Base-by-base conservation (phyloP, 2,329 filamentous ascomycete genomes). In the Colletotrichum lini region DNA sequence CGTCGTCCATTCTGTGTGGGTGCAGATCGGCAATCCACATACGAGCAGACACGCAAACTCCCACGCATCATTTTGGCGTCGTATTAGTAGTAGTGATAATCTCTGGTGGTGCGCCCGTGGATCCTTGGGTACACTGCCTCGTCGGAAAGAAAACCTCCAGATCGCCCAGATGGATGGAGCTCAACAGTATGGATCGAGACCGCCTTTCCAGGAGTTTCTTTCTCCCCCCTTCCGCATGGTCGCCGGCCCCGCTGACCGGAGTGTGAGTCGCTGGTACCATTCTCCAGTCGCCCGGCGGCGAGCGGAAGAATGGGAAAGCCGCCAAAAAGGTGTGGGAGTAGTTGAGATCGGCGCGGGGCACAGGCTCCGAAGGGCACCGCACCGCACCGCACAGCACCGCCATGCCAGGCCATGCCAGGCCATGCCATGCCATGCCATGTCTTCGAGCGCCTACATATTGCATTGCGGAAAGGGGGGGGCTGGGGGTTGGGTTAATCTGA, bases 271-370 rank as follows among this genome's bases (percentile, higher is more conserved):
- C n/a, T 42, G 45, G 45, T 42, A 21, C n/a, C 44, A 26, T 35
- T 38, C 45, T 47, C 50, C 9, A n/a, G 59, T 40, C 35, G 58
- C 38, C 54, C 38, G 38, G n/a, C 38, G 54, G 38, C 38, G 38
- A 40, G 38, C 38, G 45, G 58, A 30, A 38, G 58, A 38, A 15
- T 49, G 21, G 13, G 30, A n/a, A 52, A 62, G 15, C 4, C 30
- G n/a, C 45, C 45, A 59, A 16, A 26, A 38, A 61, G 59, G 45
- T 62, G 59, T 62, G 59, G 16, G 18, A 23, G 26, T 50, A 50
- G 59, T 50, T 49, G 58, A 30, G 59, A 50, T 61, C 44, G 35
- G 45, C 59, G 59, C 59, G 59, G 59, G 59, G 59, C 59, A 38
- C 9, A 62, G 23, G 45, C 45, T 62, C 59, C 59, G 45, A 26